Percentiles rank a stretch among this genome's conserved stretches.
phyloP scores from a whole-genome alignment of 345 rosid species.

The Cardiospermum halicacabum region DNA sequence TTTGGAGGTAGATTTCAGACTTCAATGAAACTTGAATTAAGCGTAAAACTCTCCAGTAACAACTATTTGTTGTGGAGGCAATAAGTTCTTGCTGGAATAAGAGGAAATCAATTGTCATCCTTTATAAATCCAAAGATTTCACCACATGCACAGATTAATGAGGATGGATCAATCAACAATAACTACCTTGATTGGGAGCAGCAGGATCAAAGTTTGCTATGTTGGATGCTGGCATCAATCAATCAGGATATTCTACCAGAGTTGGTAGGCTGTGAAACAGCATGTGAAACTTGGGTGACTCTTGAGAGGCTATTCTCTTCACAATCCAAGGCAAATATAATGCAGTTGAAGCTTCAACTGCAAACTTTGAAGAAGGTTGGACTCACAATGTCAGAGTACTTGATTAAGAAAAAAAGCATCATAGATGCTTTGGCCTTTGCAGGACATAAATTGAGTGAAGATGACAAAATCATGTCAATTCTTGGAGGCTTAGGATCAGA shows the following conservation, averaged over 20 bases:
- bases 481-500: not conserved
- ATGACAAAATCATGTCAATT: not conserved
- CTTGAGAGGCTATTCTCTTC: not conserved
- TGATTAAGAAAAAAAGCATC: not conserved
- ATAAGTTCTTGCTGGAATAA: not conserved
- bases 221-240: not conserved
- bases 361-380: not conserved
- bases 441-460: not conserved
- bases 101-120: not conserved
- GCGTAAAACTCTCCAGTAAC: not conserved
- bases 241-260: not conserved
- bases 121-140: too few relatives aligned
- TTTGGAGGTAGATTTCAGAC: too few relatives aligned
- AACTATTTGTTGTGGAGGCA: not conserved
- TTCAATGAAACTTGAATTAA: not conserved
- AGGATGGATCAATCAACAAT: too few relatives aligned
- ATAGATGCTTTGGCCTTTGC: not conserved
- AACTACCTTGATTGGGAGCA: not conserved
- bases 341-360: not conserved
- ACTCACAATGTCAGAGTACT: not conserved
- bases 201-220: not conserved
- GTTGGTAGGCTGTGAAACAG: not conserved
- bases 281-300: not conserved
- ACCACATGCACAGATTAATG: too few relatives aligned
- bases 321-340: not conserved